Conservation (phyloP, 2,329 filamentous ascomycete species). For the Trichoderma simmonsii region DNA sequence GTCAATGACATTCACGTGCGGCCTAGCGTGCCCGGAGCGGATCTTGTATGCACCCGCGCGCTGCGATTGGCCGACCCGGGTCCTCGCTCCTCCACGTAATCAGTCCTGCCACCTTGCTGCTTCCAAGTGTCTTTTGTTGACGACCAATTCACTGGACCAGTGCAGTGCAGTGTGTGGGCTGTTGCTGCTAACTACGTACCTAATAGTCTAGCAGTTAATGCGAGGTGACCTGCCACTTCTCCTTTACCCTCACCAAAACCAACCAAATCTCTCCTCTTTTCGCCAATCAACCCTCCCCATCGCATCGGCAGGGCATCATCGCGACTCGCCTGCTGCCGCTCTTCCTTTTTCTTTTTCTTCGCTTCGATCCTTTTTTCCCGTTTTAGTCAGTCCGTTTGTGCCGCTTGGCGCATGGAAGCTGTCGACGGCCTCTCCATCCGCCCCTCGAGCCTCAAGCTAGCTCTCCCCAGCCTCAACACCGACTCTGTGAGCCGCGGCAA, state of each 20-base stretch:
- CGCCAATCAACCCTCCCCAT: slow-evolving; percentile 22
- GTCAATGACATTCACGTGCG: slow-evolving; percentile 17
- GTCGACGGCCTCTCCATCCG: slow-evolving; percentile 27
- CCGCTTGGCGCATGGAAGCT: slow-evolving; percentile 40
- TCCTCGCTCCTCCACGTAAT: slow-evolving; percentile 18
- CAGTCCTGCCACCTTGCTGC: slow-evolving; percentile 9
- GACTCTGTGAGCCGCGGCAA: slow-evolving; percentile 26
- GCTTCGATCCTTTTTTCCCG: slow-evolving; percentile 19
- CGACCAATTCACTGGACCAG: neutral
- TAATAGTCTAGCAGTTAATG: slow-evolving; percentile 1
- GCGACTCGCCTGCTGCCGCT: slow-evolving; percentile 22
- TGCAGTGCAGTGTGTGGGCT: neutral
- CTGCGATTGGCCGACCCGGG: slow-evolving; percentile 22
- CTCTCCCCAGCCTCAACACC: slow-evolving; percentile 17
- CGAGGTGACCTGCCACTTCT: slow-evolving; percentile 27
- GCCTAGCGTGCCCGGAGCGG: slow-evolving; percentile 21
- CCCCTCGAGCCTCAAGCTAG: slow-evolving; percentile 23
- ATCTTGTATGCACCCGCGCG: slow-evolving; percentile 22
- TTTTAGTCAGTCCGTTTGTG: slow-evolving; percentile 24
- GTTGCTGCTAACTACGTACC: slow-evolving; percentile 2
- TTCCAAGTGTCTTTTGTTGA: neutral
- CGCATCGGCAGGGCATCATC: slow-evolving; percentile 28
- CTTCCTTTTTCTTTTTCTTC: slow-evolving; percentile 10
- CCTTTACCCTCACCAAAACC: slow-evolving; percentile 23
- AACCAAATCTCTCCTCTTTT: slow-evolving; percentile 19